phyloP scores from a whole-genome alignment of 2,329 filamentous ascomycete genomes.

The Allantophomopsis lycopodina region DNA sequence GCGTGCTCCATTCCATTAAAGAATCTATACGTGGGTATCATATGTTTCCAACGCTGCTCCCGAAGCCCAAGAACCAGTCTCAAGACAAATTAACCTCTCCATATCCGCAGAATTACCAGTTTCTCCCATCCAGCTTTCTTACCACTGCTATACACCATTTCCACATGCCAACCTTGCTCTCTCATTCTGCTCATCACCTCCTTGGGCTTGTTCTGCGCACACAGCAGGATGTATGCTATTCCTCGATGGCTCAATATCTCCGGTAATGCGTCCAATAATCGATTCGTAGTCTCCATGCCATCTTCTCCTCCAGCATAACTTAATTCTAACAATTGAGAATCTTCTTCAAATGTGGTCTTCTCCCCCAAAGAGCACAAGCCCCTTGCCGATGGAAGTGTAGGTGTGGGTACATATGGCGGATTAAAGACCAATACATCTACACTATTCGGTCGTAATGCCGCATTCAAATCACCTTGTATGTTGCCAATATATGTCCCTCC shows the following conservation, averaged over 20 bases:
- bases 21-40: neutral
- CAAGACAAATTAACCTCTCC: constrained; percentile 32
- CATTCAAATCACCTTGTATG: constrained; percentile 55
- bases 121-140: constrained; percentile 91
- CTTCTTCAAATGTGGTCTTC: constrained; percentile 49
- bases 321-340: constrained; percentile 71
- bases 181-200: constrained; percentile 52
- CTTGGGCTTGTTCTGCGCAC: constrained; percentile 77
- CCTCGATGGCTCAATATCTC: constrained; percentile 48
- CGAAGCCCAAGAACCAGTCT: too few relatives aligned
- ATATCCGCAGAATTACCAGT: constrained; percentile 77
- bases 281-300: constrained; percentile 87
- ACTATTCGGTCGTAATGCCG: constrained; percentile 38
- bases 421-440: constrained; percentile 92
- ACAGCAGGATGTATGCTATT: constrained; percentile 80
- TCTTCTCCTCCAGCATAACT: constrained; percentile 82
- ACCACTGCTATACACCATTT: constrained; percentile 71
- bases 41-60: neutral
- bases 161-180: constrained; percentile 58
- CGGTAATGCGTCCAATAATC: constrained; percentile 59
- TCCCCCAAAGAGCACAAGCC: constrained; percentile 12
- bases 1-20: too few relatives aligned
- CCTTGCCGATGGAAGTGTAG: constrained; percentile 44
- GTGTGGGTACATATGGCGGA: constrained; percentile 88
- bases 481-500: constrained; percentile 47